Percentiles rank a stretch among this genome's conserved stretches.
phyloP scores from a whole-genome alignment of 2,329 filamentous ascomycete genomes.

The Lecanosticta acicola region DNA sequence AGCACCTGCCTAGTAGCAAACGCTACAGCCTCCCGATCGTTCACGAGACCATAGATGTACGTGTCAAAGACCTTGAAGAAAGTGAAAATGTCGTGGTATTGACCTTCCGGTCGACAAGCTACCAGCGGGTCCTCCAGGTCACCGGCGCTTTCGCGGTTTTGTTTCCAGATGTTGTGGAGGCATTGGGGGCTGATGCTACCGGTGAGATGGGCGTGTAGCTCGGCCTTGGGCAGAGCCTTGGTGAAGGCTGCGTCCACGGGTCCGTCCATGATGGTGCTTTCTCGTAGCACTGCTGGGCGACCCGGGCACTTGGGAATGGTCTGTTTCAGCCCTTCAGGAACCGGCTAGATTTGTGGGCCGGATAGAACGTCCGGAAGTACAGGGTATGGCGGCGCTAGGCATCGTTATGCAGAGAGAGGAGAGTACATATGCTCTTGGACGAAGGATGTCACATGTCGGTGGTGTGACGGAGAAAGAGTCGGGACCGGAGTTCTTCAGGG shows the following conservation, averaged over 20 bases:
- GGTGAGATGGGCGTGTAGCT: constrained; percentile 74
- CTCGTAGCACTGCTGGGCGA: not conserved
- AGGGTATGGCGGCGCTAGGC: no score
- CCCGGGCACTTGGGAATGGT: not conserved
- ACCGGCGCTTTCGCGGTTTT: constrained; percentile 42
- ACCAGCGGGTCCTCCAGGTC: constrained; percentile 61
- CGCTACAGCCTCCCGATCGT: constrained; percentile 48
- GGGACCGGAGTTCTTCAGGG: not conserved
- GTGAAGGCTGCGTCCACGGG: constrained; percentile 25
- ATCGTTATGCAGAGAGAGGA: no score
- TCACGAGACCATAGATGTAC: constrained; percentile 73
- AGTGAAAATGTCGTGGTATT: constrained; percentile 38
- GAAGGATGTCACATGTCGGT: no score
- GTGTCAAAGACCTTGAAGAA: constrained; percentile 75
- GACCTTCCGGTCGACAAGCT: constrained; percentile 60
- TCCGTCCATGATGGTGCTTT: not conserved
- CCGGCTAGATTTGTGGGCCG: not conserved
- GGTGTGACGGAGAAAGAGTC: no score
- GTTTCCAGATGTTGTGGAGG: constrained; percentile 68
- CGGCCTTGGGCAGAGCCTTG: constrained; percentile 39
- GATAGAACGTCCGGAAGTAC: not conserved
- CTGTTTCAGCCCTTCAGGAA: not conserved
- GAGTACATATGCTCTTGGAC: no score
- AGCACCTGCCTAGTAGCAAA: constrained; percentile 63
- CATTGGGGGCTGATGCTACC: constrained; percentile 69